Conservation (phyloP, 257 asterid genomes). For the Forsythia viridissima region DNA sequence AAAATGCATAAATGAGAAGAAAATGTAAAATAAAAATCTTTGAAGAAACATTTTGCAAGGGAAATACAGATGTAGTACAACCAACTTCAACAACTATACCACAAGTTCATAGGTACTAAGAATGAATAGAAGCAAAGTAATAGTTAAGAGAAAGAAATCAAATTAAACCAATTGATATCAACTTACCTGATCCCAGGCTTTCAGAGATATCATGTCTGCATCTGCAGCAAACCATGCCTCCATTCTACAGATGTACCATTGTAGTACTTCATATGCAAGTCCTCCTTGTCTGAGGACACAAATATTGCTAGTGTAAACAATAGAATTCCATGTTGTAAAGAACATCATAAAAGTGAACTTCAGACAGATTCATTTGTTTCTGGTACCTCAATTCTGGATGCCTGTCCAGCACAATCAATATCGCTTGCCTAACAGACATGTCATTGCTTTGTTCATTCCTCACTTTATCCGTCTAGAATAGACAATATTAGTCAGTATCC, state of each 20-base stretch:
- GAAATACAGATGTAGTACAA: not conserved
- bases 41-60: slow-evolving; percentile 1
- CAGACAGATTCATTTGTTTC: not conserved
- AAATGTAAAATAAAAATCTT: slow-evolving; percentile 2
- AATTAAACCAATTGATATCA: slow-evolving; percentile 1
- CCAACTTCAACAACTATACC: slow-evolving; percentile 8
- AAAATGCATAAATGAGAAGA: slow-evolving; percentile 3
- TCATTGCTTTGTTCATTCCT: slow-evolving; percentile 69
- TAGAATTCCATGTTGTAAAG: slow-evolving; percentile 20
- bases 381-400: slow-evolving; percentile 80
- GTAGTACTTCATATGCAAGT: slow-evolving; percentile 80
- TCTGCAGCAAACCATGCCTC: slow-evolving; percentile 99
- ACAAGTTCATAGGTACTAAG: slow-evolving; percentile 13
- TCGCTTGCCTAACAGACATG: slow-evolving; percentile 87
- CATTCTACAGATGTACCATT: slow-evolving; percentile 98
- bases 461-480: slow-evolving; percentile 82
- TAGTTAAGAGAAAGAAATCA: slow-evolving; percentile 8
- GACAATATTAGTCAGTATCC: slow-evolving; percentile 25
- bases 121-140: slow-evolving; percentile 11
- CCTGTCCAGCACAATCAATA: slow-evolving; percentile 72
- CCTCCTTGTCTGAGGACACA: slow-evolving; percentile 68
- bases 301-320: slow-evolving; percentile 25
- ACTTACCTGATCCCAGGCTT: slow-evolving; percentile 97
- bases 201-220: slow-evolving; percentile 93
- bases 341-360: not conserved